Evolutionary conservation across 1,284 basidiomycete species (phyloP).

Genomic region (Sporisorium iseilematis-ciliati): DNA sequence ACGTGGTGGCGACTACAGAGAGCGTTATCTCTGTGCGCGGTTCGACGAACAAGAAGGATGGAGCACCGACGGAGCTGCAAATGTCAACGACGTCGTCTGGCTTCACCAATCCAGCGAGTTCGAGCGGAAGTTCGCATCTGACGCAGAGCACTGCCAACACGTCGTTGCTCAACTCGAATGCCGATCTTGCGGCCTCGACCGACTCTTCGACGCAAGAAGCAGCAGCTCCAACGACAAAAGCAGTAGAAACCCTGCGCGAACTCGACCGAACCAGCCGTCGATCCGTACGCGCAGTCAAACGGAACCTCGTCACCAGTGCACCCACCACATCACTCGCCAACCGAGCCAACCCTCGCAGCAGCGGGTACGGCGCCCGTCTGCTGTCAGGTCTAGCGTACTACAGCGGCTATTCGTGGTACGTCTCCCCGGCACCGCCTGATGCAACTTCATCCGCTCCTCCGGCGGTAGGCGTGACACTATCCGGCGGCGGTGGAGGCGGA

Average conservation of each 20-base stretch:
- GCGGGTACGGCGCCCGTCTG: conserved; percentile 22
- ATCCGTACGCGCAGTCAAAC: conserved; percentile 11
- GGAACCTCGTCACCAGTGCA: conserved; percentile 18
- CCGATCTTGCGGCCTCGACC: not conserved
- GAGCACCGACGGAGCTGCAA: not conserved
- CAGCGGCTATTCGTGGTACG: conserved; percentile 31
- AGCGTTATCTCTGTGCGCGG: conserved; percentile 28
- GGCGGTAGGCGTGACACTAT: not conserved
- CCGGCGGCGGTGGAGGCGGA: conserved; percentile 2
- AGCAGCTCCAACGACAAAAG: conserved; percentile 13
- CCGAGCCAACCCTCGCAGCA: not conserved
- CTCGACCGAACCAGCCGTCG: conserved; percentile 21
- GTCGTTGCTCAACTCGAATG: conserved; percentile 13
- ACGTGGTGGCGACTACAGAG: conserved; percentile 23
- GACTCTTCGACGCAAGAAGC: not conserved
- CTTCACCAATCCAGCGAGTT: conserved; percentile 8
- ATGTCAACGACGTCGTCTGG: conserved; percentile 15
- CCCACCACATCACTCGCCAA: not conserved
- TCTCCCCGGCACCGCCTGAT: not conserved
- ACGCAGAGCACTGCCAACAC: conserved; percentile 18
- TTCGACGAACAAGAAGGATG: not conserved
- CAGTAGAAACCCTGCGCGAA: conserved; percentile 23
- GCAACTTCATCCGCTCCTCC: not conserved
- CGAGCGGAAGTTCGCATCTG: conserved; percentile 11
- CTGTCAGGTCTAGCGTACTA: conserved; percentile 32